Evolutionary conservation across 371 early-diverging fungal genomes (phyloP).

Genomic region (Mortierella sp.): DNA sequence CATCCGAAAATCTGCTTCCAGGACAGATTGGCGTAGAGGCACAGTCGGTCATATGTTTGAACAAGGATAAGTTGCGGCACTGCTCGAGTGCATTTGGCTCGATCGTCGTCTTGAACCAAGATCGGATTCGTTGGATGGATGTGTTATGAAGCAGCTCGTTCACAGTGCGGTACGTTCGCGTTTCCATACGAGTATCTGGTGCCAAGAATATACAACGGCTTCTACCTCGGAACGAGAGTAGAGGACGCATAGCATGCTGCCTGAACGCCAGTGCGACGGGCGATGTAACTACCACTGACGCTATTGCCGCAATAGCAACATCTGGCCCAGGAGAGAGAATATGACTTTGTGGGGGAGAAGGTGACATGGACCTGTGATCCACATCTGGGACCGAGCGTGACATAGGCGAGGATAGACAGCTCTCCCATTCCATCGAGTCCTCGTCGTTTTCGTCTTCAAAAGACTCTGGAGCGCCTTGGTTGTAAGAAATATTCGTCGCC

Average conservation of each 20-base stretch:
- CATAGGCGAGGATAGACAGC: constrained; percentile 20
- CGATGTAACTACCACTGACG: background rate
- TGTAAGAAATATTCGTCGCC: background rate
- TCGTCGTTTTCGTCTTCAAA: background rate
- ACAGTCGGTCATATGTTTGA: constrained; percentile 4
- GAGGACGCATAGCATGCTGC: constrained; percentile 22
- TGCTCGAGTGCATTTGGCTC: constrained; percentile 37
- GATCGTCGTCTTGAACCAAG: constrained; percentile 29
- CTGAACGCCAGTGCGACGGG: constrained; percentile 16
- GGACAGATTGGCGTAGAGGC: background rate
- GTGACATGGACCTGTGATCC: background rate
- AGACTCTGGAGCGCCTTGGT: background rate
- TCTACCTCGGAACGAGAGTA: constrained; percentile 21
- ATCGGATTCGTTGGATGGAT: constrained; percentile 26
- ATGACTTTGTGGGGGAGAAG: background rate
- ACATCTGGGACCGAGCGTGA: background rate
- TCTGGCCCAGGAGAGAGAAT: background rate
- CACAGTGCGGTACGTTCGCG: constrained; percentile 16
- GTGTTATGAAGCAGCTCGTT: constrained; percentile 31
- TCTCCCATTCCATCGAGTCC: constrained; percentile 26
- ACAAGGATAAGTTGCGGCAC: constrained; percentile 19
- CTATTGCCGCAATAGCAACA: background rate
- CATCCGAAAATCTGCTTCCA: background rate
- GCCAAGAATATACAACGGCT: constrained; percentile 33
- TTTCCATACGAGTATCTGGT: background rate